phyloP scores from a whole-genome alignment of 2,329 filamentous ascomycete genomes.

The Diaporthe longicolla region DNA sequence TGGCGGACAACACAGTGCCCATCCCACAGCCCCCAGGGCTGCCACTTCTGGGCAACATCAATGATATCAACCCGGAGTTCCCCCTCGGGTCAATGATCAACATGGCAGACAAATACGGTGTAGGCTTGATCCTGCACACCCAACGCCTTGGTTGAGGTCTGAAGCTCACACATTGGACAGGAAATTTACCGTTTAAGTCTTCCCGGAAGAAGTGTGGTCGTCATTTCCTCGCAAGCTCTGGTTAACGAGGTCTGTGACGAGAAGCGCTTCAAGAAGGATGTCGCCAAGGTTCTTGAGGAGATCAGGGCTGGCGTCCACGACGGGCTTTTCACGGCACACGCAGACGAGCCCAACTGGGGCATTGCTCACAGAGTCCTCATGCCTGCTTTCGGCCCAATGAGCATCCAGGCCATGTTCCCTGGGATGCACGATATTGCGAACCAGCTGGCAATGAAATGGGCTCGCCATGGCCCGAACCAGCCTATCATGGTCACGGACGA shows the following conservation, averaged over 20 bases:
- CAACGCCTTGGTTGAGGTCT: neutral
- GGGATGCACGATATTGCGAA: slow-evolving; percentile 78
- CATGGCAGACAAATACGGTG: slow-evolving; percentile 77
- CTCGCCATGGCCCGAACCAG: slow-evolving; percentile 70
- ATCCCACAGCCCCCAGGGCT: slow-evolving; percentile 76
- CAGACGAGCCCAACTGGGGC: slow-evolving; percentile 73
- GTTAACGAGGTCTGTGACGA: slow-evolving; percentile 75
- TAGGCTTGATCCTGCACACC: slow-evolving; percentile 37
- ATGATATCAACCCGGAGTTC: slow-evolving; percentile 72
- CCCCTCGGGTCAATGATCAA: slow-evolving; percentile 68
- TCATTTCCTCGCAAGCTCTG: slow-evolving; percentile 51
- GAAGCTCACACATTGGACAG: slow-evolving; percentile 43
- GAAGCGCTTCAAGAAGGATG: slow-evolving; percentile 71
- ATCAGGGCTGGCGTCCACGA: slow-evolving; percentile 73
- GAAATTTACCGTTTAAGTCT: slow-evolving; percentile 43
- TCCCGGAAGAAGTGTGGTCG: slow-evolving; percentile 39
- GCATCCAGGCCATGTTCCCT: slow-evolving; percentile 77
- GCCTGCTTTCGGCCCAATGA: slow-evolving; percentile 78
- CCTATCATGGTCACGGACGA: slow-evolving; percentile 75
- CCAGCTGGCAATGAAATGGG: slow-evolving; percentile 78
- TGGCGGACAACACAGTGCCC: slow-evolving; percentile 51
- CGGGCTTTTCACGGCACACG: slow-evolving; percentile 70
- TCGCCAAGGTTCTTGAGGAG: slow-evolving; percentile 64
- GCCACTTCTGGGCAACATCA: slow-evolving; percentile 76
- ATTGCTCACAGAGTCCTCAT: slow-evolving; percentile 76